Base-by-base conservation (phyloP, 441 rosid species). In the Jatropha podagrica region DNA sequence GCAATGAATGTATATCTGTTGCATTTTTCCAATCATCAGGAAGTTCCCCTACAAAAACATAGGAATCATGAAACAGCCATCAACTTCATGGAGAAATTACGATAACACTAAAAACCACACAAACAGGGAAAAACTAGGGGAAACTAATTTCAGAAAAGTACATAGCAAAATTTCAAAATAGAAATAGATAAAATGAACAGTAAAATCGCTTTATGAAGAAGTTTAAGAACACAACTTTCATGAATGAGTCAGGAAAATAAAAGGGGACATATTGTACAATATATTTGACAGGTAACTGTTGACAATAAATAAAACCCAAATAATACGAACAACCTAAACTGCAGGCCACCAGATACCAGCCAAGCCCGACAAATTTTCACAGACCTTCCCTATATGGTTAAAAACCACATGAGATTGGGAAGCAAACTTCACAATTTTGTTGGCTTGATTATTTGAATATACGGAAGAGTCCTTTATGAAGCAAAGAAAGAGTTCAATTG, bases 11-110 rank as follows among this genome's bases (percentile, higher is more conserved):
- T 69, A 91, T 87, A 85, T 90, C 89, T 11, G 78, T 84, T 1
- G 87, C 88, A 68, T 79, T 81, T 65, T 83, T 85, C 98, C 95
- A 92, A 71, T 84, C 82, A 80, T 89, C 92, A 18, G 90, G 92
- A 71, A 96, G 92, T 70, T 85, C 86, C 86, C 83, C 97, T 94
- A 84, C 78, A 82, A 72, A 74, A 70, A 68, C 59, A 37, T 15
- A 69, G 11, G 41, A 65, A 72, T 8, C 48, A 40, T 9, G 23
- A 79, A 42, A 55, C 23, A 64, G 17, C 44, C 67, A 41, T 40
- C 17, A 65, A 65, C 52, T 1, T 8, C 6, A 66, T 48, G 32
- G 23, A 71, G 13, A 77, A 32, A 42, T 32, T 15, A 54, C 26
- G 27, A 56, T 14, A 65, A 51, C 4, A 55, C 60, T 41, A 13